Base-by-base conservation (phyloP, 2,329 filamentous ascomycete genomes). In the Elsinoe arachidis region DNA sequence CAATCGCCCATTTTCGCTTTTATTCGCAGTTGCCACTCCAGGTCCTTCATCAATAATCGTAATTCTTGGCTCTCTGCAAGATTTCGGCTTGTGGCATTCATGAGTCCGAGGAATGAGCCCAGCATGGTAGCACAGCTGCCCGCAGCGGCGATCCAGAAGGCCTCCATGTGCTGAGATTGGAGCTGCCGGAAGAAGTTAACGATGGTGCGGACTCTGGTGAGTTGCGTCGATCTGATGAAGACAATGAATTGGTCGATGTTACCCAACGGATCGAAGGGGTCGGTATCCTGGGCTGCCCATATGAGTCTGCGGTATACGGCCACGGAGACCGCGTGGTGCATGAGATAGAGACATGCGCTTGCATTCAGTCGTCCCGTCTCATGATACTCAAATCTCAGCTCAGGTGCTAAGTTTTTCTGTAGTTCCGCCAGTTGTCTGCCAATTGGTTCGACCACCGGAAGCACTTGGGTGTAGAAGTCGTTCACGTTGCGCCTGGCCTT, bases 1-100 rank as follows among this genome's bases (percentile, higher is more conserved):
- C 49, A 53, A 15, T 53, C 49, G 19, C 49, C 49, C 49, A 53
- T 53, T 17, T 53, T 53, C 19, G 49, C 49, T 34, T 53, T 53
- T 34, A 53, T 53, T 7, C 49, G 49, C 23, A 53, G 15, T 15
- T 53, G 49, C 49, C 49, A 53, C 26, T 53, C 49, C 19, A 53
- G 17, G n/a, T 53, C 49, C 30, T 39, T 53, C 49, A 53, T 53
- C 11, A 53, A 17, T 7, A 26, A 19, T 17, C 49, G 49, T 15
- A 53, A 34, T 26, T 53, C 49, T 30, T 53, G 49, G n/a, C 23
- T 53, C 35, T 53, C 49, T 15, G 26, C 34, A 10, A 39, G 33
- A 12, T 53, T 53, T 12, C 49, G 33, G n/a, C 49, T 53, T 2
- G 49, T 53, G 17, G 17, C 26, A n/a, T 53, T 53, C 34, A 53